Percentiles rank a stretch among this genome's conserved stretches.
phyloP scores from a whole-genome alignment of 345 rosid species.

The Excoecaria cochinchinensis region DNA sequence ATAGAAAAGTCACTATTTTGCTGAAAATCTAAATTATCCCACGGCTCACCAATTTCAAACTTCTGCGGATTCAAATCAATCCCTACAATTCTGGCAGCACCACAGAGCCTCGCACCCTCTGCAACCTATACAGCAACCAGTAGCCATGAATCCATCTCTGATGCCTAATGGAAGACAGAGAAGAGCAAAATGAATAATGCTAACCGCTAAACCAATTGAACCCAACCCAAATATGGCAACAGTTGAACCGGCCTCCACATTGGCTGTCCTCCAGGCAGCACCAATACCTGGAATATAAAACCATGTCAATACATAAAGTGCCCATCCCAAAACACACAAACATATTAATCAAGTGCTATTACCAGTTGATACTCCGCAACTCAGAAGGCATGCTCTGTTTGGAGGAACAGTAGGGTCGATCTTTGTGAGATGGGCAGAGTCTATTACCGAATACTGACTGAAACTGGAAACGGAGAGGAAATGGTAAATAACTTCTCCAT shows the following conservation, averaged over 20 bases:
- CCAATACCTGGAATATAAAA: conserved; percentile 59
- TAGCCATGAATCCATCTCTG: neutral
- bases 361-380: conserved; percentile 94
- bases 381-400: conserved; percentile 71
- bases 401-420: conserved; percentile 67
- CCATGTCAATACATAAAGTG: neutral
- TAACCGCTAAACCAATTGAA: conserved; percentile 82
- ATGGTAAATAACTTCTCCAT: conserved; percentile 63
- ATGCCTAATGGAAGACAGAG: neutral
- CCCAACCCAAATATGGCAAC: conserved; percentile 88
- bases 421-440: conserved; percentile 61
- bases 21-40: neutral
- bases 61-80: conserved; percentile 64
- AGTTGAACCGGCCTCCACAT: conserved; percentile 80
- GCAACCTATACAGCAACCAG: conserved; percentile 54
- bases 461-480: conserved; percentile 79
- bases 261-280: conserved; percentile 81
- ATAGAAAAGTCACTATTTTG: neutral
- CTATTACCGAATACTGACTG: conserved; percentile 71
- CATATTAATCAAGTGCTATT: neutral
- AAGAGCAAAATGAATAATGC: neutral
- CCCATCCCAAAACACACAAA: neutral
- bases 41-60: conserved; percentile 61
- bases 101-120: conserved; percentile 76
- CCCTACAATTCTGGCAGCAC: conserved; percentile 78